A percentile compares a stretch with the other conserved stretches of the same genome.
phyloP scores from a whole-genome alignment of 352 stramenopile genomes.

The Globisporangium radiosum region DNA sequence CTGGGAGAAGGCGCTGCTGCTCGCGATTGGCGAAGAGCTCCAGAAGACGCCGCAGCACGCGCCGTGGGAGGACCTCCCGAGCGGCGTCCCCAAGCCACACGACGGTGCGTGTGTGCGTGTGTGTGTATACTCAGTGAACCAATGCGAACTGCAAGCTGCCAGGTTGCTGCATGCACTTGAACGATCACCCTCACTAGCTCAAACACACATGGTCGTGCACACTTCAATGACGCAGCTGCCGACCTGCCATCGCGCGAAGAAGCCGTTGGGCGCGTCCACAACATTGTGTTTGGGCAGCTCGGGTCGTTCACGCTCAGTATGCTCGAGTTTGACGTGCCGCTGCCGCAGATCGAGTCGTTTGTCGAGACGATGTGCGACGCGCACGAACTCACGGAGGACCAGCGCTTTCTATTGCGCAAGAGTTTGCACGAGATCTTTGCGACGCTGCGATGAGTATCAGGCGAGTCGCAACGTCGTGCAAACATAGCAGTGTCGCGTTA shows the following conservation, averaged over 20 bases:
- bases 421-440: slow-evolving; percentile 75
- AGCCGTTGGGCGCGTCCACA: slow-evolving; percentile 77
- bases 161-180: too few relatives aligned
- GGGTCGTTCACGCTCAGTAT: slow-evolving; percentile 85
- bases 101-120: slow-evolving; percentile 22
- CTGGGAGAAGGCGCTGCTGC: slow-evolving; percentile 80
- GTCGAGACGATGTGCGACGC: slow-evolving; percentile 86
- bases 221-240: slow-evolving; percentile 1
- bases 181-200: too few relatives aligned
- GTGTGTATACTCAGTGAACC: not conserved
- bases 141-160: too few relatives aligned
- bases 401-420: slow-evolving; percentile 75
- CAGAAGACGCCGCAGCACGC: slow-evolving; percentile 68
- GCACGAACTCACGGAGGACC: slow-evolving; percentile 79
- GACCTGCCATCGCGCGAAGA: slow-evolving; percentile 66
- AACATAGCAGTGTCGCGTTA: too few relatives aligned
- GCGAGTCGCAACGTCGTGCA: too few relatives aligned
- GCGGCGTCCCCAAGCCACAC: slow-evolving; percentile 30
- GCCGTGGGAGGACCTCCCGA: slow-evolving; percentile 76
- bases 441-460: slow-evolving; percentile 19
- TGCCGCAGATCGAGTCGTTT: slow-evolving; percentile 77
- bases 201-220: too few relatives aligned
- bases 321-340: slow-evolving; percentile 80
- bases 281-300: slow-evolving; percentile 84
- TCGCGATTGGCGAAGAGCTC: slow-evolving; percentile 78